Evolutionary conservation across 164 flowering plant species (phyloP), one percentile per base, ranked within the genome.

Genomic region (grape (Vitis vinifera)): DNA sequence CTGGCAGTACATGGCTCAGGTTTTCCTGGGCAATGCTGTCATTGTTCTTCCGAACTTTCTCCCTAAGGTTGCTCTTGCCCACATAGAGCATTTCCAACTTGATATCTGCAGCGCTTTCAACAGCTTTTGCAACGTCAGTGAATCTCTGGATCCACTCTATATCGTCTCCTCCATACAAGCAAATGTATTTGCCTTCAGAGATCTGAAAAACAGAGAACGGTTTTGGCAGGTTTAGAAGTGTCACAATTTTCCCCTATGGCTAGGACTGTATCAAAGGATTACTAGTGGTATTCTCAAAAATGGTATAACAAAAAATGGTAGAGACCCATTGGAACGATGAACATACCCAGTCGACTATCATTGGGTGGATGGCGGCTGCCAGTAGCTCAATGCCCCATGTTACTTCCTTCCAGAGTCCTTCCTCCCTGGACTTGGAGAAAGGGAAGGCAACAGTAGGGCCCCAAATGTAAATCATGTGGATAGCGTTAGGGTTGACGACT

Each of bases 381-480:
- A 87, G 55, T 3, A 87, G 61, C 56, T 80, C 85, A 16, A 85
- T 61, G 62, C 76, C 72, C 91, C 91, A 87, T 2, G 74, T 63
- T 66, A 79, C 86, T 67, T 78, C 85, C 44, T 71, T 78, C 91
- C 91, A 87, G 3, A 87, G 85, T 1, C 68, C 69, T 68, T 79
- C 85, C 67, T 87, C 91, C 63, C 79, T 80, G 2, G 53, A 29
- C 67, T 73, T 77, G 16, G 81, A 80, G 77, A 87, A 87, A 62
- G 91, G 91, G 71, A 51, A 84, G 9, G 86, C 88, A n/a, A 71
- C 0, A 68, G 80, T 78, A 2, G 7, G 44, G 49, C 83, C 86
- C 91, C 91, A 87, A 51, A 87, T 87, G 84, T 87, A 85, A 73
- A 85, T 74, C 89, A 87, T 83, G 81, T 80, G 87, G 49, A 87